A percentile compares a stretch with the other conserved stretches of the same genome.
Conservation (phyloP, 129 eudicot genomes). For the Heracleum sosnowskyi region DNA sequence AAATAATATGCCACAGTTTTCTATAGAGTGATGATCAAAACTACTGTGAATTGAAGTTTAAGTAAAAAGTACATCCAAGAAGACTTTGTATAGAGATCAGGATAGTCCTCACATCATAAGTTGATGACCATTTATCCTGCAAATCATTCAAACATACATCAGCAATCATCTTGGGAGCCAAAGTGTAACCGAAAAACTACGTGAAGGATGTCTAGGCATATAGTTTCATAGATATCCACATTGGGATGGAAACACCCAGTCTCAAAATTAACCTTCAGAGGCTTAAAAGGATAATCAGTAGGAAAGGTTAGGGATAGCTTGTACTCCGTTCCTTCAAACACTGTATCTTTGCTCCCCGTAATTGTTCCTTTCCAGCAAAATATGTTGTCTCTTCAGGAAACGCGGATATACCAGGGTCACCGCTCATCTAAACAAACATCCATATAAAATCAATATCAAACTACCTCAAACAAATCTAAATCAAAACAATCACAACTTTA, state of each 20-base stretch:
- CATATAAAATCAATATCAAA: too few relatives aligned
- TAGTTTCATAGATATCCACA: constrained; percentile 70
- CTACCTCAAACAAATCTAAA: too few relatives aligned
- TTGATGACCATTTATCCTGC: constrained; percentile 97
- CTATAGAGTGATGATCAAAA: background rate
- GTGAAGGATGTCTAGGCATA: constrained; percentile 96
- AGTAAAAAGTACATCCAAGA: constrained; percentile 64
- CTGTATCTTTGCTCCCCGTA: too few relatives aligned
- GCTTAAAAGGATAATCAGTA: constrained; percentile 79
- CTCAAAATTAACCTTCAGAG: constrained; percentile 94
- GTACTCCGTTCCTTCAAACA: too few relatives aligned
- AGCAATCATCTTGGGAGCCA: background rate
- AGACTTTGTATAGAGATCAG: too few relatives aligned
- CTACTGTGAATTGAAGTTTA: background rate
- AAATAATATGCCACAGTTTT: background rate
- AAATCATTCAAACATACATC: background rate
- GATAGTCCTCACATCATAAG: constrained; percentile 93
- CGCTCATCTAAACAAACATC: too few relatives aligned
- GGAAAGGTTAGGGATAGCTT: too few relatives aligned
- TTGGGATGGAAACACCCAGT: constrained; percentile 85
- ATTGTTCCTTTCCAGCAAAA: too few relatives aligned
- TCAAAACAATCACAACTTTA: too few relatives aligned
- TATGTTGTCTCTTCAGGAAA: too few relatives aligned
- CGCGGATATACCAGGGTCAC: too few relatives aligned
- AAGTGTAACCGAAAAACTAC: constrained; percentile 18